Evolutionary conservation across 495 filamentous ascomycete genomes (phyloP).

Genomic region (Pyronema domesticum): DNA sequence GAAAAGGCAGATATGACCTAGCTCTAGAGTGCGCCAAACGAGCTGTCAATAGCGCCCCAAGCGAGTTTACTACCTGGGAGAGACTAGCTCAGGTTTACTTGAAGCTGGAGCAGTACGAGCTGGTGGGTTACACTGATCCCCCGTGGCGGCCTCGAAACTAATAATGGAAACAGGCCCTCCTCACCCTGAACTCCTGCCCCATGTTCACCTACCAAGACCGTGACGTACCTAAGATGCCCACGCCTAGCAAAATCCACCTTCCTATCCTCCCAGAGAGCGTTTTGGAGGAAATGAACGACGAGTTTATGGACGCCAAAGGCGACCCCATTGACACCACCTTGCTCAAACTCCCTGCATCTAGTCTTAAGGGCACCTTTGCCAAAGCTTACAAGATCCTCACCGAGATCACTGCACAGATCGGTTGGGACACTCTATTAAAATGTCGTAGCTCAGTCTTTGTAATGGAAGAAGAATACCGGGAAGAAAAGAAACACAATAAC

Average conservation of each 20-base stretch:
- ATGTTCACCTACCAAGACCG: constrained; percentile 99
- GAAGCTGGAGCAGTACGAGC: constrained; percentile 78
- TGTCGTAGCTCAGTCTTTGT: constrained; percentile 93
- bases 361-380: constrained; percentile 83
- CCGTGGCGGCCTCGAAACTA: not conserved
- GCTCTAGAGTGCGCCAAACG: constrained; percentile 86
- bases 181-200: constrained; percentile 95
- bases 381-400: constrained; percentile 88
- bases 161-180: constrained; percentile 40
- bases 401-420: constrained; percentile 84
- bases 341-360: constrained; percentile 67
- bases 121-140: constrained; percentile 19
- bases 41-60: constrained; percentile 82
- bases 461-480: constrained; percentile 96
- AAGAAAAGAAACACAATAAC: constrained; percentile 39
- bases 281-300: constrained; percentile 83
- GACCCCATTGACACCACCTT: constrained; percentile 79
- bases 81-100: constrained; percentile 84
- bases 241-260: constrained; percentile 67
- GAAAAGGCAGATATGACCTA: constrained; percentile 69
- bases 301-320: constrained; percentile 48
- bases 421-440: constrained; percentile 88
- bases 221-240: constrained; percentile 83
- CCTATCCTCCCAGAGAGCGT: constrained; percentile 78
- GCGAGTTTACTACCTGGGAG: constrained; percentile 95